Base-by-base conservation (phyloP, 306 rosid species). In the Fragaria iinumae region DNA sequence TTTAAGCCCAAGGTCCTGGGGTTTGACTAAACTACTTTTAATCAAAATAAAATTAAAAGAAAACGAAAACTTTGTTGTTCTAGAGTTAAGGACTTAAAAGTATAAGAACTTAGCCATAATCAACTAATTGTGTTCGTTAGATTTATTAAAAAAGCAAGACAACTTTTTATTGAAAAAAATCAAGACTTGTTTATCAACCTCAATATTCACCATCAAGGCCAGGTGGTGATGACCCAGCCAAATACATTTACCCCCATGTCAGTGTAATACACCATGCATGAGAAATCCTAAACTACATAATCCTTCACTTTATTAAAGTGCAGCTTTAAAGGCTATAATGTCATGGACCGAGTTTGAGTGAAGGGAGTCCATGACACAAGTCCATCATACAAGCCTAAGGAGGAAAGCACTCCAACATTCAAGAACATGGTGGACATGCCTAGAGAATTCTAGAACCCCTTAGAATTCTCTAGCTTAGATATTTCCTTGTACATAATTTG, bases 71-170 rank as follows among this genome's bases (percentile, higher is more conserved):
- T 47, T 47, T 2, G 50, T 47, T 47, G 5, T 47, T 47, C 11
- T 52, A 62, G 25, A 11, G 14, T n/a, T 29, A 55, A 20, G 62
- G 78, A 43, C 16, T 45, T 47, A 47, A 11, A 43, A 7, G 49
- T 27, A 57, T 20, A 47, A 38, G 62, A 32, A 36, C 21, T 23
- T 43, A 67, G 47, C 21, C 25, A 71, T 59, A 18, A 27, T 48
- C 43, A 63, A 27, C 4, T 83, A 69, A 64, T n/a, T 64, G 18
- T 59, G 75, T 56, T 50, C 53, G 38, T 50, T 50, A 48, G 53
- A 25, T 62, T 62, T 62, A 18, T 23, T 62, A 62, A 14, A 16
- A 32, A 71, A 8, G 45, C 18, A 50, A 29, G 63, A 50, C 29
- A 50, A 23, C 62, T 71, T 49, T 18, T 4, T 1, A 34, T 5